These are phyloP conservation scores for Scheffersomyces coipomensis DNA, from an alignment of 805 yeast genomes.

Conservation along the genomic window DNA sequence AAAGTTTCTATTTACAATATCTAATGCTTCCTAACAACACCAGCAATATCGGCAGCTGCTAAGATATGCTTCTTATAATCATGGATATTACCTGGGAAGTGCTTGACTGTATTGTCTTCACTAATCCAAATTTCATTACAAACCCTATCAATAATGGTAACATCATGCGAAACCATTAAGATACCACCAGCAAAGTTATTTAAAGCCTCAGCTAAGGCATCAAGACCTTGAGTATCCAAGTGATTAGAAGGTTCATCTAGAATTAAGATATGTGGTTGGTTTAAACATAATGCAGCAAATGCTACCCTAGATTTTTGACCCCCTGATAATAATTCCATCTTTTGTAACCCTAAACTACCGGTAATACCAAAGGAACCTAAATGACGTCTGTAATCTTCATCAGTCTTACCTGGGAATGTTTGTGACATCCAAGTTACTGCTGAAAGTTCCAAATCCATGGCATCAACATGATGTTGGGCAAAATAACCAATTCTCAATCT, in stretches of 20 bases:
- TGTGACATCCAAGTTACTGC: slow-evolving; percentile 95
- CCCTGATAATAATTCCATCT: slow-evolving; percentile 86
- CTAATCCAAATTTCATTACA: slow-evolving; percentile 96
- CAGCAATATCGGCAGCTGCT: slow-evolving; percentile 71
- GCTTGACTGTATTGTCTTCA: slow-evolving; percentile 77
- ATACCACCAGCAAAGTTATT: slow-evolving; percentile 91
- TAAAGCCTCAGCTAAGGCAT: slow-evolving; percentile 89
- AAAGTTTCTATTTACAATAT: too few relatives aligned
- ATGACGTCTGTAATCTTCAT: slow-evolving; percentile 95
- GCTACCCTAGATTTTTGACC: slow-evolving; percentile 99
- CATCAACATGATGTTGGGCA: slow-evolving; percentile 98
- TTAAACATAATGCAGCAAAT: slow-evolving; percentile 89
- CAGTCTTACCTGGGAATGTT: slow-evolving; percentile 88
- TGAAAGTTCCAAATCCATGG: slow-evolving; percentile 82
- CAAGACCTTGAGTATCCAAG: slow-evolving; percentile 96
- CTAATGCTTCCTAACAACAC: slow-evolving; percentile 87
- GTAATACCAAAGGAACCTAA: slow-evolving; percentile 97
- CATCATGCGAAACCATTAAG: slow-evolving; percentile 97
- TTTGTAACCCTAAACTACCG: slow-evolving; percentile 89
- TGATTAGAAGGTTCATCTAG: slow-evolving; percentile 98
- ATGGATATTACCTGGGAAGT: slow-evolving; percentile 78
- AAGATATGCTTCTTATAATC: slow-evolving; percentile 90
- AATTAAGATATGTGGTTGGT: slow-evolving; percentile 86
- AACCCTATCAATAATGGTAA: slow-evolving; percentile 80
- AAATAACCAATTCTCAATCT: slow-evolving; percentile 92